Base-by-base conservation (phyloP, 805 yeast genomes). In the Saturnispora gosingensis region DNA sequence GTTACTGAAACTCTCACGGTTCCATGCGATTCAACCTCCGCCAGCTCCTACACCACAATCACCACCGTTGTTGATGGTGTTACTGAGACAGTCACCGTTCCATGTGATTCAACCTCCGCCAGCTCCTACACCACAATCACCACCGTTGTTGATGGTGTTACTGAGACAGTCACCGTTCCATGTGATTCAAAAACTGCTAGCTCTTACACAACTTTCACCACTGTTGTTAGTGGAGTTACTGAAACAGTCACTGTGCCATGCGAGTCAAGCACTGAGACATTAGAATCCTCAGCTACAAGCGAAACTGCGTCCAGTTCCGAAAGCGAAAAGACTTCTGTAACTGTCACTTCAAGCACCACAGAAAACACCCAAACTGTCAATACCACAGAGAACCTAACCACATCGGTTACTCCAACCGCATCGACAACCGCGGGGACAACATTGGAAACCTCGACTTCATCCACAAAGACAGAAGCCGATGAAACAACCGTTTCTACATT, bases 1-100 rank as follows among this genome's bases (percentile, higher is more conserved):
- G 46, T 42, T 7, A 55, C 54, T 32, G 20, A 16, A 4, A 44
- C 49, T 10, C 42, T 48, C 18, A 35, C 46, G 22, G 49, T 25
- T 18, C 34, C 45, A 32, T 50, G 50, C 25, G 44, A 46, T 18
- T n/a, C 47, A 11, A 25, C 35, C 3, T 43, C 47, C 11, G 20
- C 39, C 15, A 6, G 15, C 6, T 22, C 25, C 9, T 30, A 25
- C 22, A 46, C 47, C 20, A 52, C 51, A 4, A 48, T 35, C 10
- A 35, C 39, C 10, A 35, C 39, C 10, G 15, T 35, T 35, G 20
- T 35, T n/a, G 39, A 35, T 35, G 39, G 39, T 1, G 39, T 16
- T 10, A 35, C 39, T 35, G 20, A 35, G 7, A 35, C 39, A 1
- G 4, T 35, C 10, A 35, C 22, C 1, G 4, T 35, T 35, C 39